Conservation (phyloP, 106 monocot genomes). For the Dioscorea zingiberensis region DNA sequence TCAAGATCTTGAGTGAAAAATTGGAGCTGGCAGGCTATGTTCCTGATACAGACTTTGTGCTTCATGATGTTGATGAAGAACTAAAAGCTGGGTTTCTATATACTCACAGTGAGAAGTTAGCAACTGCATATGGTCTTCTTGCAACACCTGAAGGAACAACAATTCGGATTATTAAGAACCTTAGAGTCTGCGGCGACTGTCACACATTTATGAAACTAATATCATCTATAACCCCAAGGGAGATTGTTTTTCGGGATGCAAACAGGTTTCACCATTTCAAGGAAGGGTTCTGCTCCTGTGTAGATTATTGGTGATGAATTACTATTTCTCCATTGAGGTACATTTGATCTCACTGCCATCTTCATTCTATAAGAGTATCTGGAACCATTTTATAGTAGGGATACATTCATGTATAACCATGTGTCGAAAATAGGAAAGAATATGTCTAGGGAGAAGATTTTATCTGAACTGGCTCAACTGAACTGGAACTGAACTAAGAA, state of each 20-base stretch:
- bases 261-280: slow-evolving; percentile 52
- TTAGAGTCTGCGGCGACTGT: slow-evolving; percentile 58
- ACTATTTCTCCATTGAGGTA: slow-evolving; percentile 2
- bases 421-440: too few species aligned
- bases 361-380: neutral
- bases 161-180: slow-evolving; percentile 48
- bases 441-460: too few species aligned
- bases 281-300: slow-evolving; percentile 49
- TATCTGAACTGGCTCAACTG: too few species aligned
- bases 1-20: slow-evolving; percentile 24
- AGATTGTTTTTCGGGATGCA: slow-evolving; percentile 47
- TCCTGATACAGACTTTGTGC: slow-evolving; percentile 55
- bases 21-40: slow-evolving; percentile 44
- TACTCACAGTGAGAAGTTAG: slow-evolving; percentile 50
- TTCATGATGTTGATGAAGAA: slow-evolving; percentile 64
- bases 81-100: slow-evolving; percentile 39
- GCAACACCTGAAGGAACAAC: slow-evolving; percentile 29
- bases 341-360: neutral
- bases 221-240: slow-evolving; percentile 26
- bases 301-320: slow-evolving; percentile 46
- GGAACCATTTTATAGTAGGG: too few species aligned
- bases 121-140: slow-evolving; percentile 43
- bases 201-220: slow-evolving; percentile 42
- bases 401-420: too few species aligned
- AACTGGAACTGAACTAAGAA: too few species aligned